Evolutionary conservation across 495 filamentous ascomycete species (phyloP).

Genomic region (Podospora sp.): DNA sequence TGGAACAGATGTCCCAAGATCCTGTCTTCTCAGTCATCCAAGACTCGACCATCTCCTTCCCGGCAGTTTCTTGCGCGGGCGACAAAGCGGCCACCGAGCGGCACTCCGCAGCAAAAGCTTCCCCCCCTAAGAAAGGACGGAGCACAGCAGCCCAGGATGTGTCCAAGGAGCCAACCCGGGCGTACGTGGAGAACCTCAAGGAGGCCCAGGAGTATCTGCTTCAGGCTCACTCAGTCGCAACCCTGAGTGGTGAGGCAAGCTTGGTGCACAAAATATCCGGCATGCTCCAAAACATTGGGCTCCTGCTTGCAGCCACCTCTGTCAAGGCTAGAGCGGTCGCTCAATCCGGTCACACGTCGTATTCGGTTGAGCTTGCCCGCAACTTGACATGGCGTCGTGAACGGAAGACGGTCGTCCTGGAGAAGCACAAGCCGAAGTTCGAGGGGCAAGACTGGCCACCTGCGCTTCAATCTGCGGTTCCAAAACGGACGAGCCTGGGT

Average conservation of each 20-base stretch:
- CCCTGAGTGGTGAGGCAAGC: conserved; percentile 45
- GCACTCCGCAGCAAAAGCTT: conserved; percentile 27
- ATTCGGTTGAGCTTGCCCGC: conserved; percentile 64
- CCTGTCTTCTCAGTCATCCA: conserved; percentile 85
- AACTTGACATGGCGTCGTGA: conserved; percentile 63
- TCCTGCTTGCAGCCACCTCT: conserved; percentile 66
- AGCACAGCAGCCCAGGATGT: conserved; percentile 19
- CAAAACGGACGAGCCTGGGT: conserved; percentile 41
- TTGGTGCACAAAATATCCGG: conserved; percentile 61
- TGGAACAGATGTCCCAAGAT: conserved; percentile 72
- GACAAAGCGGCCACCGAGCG: conserved; percentile 28
- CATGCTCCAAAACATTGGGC: conserved; percentile 61
- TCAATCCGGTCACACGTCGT: conserved; percentile 62
- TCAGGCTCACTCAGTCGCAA: conserved; percentile 58
- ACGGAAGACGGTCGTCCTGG: conserved; percentile 52
- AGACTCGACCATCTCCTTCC: conserved; percentile 87
- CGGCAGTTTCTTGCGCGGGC: conserved; percentile 54
- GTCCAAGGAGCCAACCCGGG: conserved; percentile 37
- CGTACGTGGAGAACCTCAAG: conserved; percentile 60
- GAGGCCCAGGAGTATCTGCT: conserved; percentile 63
- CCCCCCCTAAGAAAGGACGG: conserved; percentile 34
- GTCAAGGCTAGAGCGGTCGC: conserved; percentile 44
- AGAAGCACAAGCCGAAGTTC: conserved; percentile 36
- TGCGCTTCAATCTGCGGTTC: conserved; percentile 24
- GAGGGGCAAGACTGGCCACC: conserved; percentile 36